Evolutionary conservation across 2,329 filamentous ascomycete species (phyloP), one percentile per base, ranked within the genome.

Genomic region (Verticillium zaregamsianum): DNA sequence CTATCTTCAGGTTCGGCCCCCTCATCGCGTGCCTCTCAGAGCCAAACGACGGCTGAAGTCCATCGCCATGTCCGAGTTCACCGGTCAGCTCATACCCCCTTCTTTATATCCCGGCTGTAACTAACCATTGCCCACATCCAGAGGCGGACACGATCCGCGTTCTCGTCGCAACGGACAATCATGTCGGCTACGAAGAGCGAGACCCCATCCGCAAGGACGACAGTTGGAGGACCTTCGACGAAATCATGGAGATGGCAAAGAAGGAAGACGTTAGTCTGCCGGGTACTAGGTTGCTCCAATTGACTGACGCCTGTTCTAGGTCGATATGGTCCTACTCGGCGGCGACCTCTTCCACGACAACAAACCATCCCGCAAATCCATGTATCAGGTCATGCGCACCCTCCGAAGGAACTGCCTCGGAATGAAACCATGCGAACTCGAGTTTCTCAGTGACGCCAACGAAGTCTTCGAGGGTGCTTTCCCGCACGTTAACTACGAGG

Each of bases 261-360:
- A 87, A 89, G 37, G 84, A 90, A 72, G 95, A 99, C 78, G 95
- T 85, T 73, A 54, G 39, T 12, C 31, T n/a, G n/a, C 5, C 57
- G 57, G 31, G 20, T 25, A 20, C 11, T n/a, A 54, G 23, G 31
- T n/a, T 28, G n/a, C 39, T 11, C n/a, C 33, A 23, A 40, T 20
- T 62, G 32, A 32, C 55, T 54, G 14, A 31, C 31, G 23, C 37
- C 20, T 2, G 8, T 37, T 28, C 28, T 62, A 88, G 85, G 86
- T 99, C 66, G 95, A 99, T 76, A 98, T 99, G 95, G 91, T 99
- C 0, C 83, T 99, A 2, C 87, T 99, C 5, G 94, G 90, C 3
- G 95, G 95, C 56, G 95, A 99, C 73, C 84, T 99, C 1, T 99
- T 99, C 72, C 96, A 99, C 73, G 94, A 99, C 68, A 99, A 99